Evolutionary conservation across 1,284 basidiomycete species (phyloP).

Genomic region (Melampsora americana): DNA sequence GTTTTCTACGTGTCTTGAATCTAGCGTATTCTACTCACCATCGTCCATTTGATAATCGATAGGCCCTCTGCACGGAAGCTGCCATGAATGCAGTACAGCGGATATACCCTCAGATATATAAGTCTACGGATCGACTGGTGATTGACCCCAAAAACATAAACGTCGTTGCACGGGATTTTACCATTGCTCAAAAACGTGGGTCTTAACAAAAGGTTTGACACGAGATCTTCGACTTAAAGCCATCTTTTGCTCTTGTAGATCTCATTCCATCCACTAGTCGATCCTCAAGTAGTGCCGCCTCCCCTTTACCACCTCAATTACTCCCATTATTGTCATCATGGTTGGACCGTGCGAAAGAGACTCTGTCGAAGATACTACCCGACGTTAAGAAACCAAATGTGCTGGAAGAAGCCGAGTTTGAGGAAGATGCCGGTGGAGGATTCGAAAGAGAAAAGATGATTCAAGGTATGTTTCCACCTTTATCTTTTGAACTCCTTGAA

Average conservation of each 20-base stretch:
- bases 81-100: conserved; percentile 94
- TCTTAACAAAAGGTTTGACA: conserved; percentile 42
- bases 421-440: conserved; percentile 63
- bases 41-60: conserved; percentile 14
- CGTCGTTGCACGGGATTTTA: conserved; percentile 87
- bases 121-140: conserved; percentile 77
- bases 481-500: too few species aligned
- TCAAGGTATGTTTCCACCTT: conserved; percentile 64
- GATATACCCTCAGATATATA: conserved; percentile 95
- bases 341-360: conserved; percentile 68
- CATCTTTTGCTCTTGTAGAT: conserved; percentile 59
- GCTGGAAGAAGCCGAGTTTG: conserved; percentile 87
- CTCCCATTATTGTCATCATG: conserved; percentile 69
- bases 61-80: conserved; percentile 94
- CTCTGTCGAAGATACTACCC: conserved; percentile 60
- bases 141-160: conserved; percentile 81
- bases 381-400: conserved; percentile 54
- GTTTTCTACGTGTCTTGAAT: conserved; percentile 51
- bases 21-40: conserved; percentile 23
- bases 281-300: conserved; percentile 77
- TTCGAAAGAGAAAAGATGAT: conserved; percentile 65
- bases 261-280: conserved; percentile 91
- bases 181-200: conserved; percentile 93
- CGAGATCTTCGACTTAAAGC: not conserved
- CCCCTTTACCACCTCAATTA: conserved; percentile 81